Evolutionary conservation across 106 monocot genomes (phyloP).

Genomic region (Allium sativum): DNA sequence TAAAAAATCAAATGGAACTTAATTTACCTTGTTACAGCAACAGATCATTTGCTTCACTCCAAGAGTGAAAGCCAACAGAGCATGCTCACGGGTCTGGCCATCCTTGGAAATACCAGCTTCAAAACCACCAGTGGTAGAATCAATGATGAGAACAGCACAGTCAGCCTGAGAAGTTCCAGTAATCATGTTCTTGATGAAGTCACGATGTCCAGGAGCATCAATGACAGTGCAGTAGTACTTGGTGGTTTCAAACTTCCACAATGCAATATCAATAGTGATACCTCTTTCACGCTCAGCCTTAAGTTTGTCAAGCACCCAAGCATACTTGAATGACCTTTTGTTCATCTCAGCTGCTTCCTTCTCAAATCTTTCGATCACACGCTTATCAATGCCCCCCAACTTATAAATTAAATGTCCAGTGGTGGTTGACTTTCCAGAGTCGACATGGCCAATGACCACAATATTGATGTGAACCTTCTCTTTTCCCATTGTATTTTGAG

Average conservation of each 20-base stretch:
- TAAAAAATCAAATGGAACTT: too few species aligned
- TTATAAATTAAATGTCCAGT: slow-evolving; percentile 37
- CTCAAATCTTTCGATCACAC: slow-evolving; percentile 35
- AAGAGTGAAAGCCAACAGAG: slow-evolving; percentile 18
- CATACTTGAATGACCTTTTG: slow-evolving; percentile 24
- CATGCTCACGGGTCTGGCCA: slow-evolving; percentile 15
- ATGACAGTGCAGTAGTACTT: slow-evolving; percentile 20
- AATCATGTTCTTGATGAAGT: slow-evolving; percentile 20
- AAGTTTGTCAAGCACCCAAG: slow-evolving; percentile 21
- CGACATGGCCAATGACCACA: slow-evolving; percentile 40
- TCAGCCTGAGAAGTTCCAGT: slow-evolving; percentile 17
- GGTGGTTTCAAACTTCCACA: slow-evolving; percentile 21
- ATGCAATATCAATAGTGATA: slow-evolving; percentile 18
- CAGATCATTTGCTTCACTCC: slow-evolving; percentile 21
- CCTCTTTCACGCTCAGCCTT: slow-evolving; percentile 17
- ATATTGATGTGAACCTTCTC: slow-evolving; percentile 36
- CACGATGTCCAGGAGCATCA: slow-evolving; percentile 17
- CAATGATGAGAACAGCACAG: slow-evolving; percentile 16
- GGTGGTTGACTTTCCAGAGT: slow-evolving; percentile 31
- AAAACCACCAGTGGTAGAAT: slow-evolving; percentile 15
- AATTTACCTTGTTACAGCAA: slow-evolving; percentile 17
- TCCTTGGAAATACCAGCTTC: slow-evolving; percentile 20
- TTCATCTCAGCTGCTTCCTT: slow-evolving; percentile 38
- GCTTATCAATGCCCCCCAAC: slow-evolving; percentile 39
- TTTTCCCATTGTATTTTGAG: slow-evolving; percentile 16